These are phyloP conservation scores for Ascosphaera acerosa DNA, from an alignment of 2,329 filamentous ascomycete species.

Conservation along the genomic window DNA sequence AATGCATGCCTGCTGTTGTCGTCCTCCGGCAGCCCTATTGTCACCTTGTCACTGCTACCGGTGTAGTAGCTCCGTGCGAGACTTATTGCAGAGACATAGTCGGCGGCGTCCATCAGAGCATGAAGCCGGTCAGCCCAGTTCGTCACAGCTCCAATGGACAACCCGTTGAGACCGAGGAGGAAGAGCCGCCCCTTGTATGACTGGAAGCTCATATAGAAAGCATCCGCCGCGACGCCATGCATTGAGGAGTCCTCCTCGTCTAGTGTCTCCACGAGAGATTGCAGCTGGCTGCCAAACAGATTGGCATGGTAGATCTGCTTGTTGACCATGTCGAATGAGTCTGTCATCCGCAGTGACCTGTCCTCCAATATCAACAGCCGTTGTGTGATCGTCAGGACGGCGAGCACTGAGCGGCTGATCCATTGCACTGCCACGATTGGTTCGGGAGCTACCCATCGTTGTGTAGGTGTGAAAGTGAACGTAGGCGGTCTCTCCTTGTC, in stretches of 20 bases:
- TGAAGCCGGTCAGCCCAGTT: constrained; percentile 93
- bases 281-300: constrained; percentile 68
- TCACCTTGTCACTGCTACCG: constrained; percentile 78
- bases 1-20: constrained; percentile 47
- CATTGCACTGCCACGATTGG: constrained; percentile 91
- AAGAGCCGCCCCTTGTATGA: constrained; percentile 88
- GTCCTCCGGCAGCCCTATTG: constrained; percentile 78
- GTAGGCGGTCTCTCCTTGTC: constrained; percentile 54
- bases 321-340: constrained; percentile 75
- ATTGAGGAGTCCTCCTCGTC: constrained; percentile 70
- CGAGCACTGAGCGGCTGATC: constrained; percentile 79
- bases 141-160: constrained; percentile 72
- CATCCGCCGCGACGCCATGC: constrained; percentile 91
- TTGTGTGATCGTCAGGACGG: constrained; percentile 82
- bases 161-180: constrained; percentile 74
- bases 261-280: constrained; percentile 60
- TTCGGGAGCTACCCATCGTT: constrained; percentile 80
- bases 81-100: constrained; percentile 76
- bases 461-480: constrained; percentile 58
- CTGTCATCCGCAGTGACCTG: constrained; percentile 65
- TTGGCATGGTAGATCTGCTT: constrained; percentile 85
- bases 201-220: constrained; percentile 94
- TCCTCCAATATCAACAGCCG: constrained; percentile 83
- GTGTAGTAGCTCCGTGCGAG: constrained; percentile 82
- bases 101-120: constrained; percentile 87